These are phyloP conservation scores for Podaxis sp. DNA, from an alignment of 768 basidiomycete genomes.

Conservation along the genomic window DNA sequence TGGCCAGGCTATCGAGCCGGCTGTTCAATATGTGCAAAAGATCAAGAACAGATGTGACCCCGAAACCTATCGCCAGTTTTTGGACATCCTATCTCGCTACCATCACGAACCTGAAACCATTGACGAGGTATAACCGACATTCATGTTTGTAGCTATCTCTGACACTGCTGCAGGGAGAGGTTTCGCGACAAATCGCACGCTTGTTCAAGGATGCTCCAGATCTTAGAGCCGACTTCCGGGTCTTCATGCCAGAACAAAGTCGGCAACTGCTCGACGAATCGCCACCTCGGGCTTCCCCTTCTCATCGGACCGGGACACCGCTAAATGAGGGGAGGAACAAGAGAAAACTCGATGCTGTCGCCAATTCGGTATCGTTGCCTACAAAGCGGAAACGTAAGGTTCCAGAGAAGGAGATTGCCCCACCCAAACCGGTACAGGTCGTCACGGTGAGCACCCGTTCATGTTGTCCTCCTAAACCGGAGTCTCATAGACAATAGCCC, in stretches of 20 bases:
- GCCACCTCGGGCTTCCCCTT: conserved; percentile 25
- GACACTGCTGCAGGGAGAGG: conserved; percentile 50
- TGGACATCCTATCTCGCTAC: conserved; percentile 71
- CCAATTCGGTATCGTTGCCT: conserved; percentile 42
- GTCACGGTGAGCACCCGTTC: conserved; percentile 1
- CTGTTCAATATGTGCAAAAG: conserved; percentile 94
- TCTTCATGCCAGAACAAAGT: conserved; percentile 69
- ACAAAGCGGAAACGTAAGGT: conserved; percentile 72
- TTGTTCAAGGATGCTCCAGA: conserved; percentile 79
- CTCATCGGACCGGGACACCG: conserved; percentile 33
- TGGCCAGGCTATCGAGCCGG: conserved; percentile 62
- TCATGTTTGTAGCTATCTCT: conserved; percentile 16
- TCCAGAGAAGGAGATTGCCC: conserved; percentile 34
- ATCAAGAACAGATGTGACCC: conserved; percentile 94
- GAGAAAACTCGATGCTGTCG: conserved; percentile 44
- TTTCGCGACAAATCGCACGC: conserved; percentile 63
- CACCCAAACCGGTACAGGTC: conserved; percentile 23
- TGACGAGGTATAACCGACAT: conserved; percentile 47
- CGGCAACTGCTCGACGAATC: conserved; percentile 51
- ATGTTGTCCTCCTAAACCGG: not conserved
- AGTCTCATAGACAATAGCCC: conserved; percentile 21
- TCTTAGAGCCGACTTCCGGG: conserved; percentile 67
- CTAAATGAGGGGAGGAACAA: conserved; percentile 39
- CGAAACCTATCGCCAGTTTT: conserved; percentile 79
- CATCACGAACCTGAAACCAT: conserved; percentile 59